A percentile compares a stretch with the other conserved stretches of the same genome.
These are phyloP conservation scores for Pyrus bretschneideri DNA, from an alignment of 306 rosid species.

Conservation along the genomic window DNA sequence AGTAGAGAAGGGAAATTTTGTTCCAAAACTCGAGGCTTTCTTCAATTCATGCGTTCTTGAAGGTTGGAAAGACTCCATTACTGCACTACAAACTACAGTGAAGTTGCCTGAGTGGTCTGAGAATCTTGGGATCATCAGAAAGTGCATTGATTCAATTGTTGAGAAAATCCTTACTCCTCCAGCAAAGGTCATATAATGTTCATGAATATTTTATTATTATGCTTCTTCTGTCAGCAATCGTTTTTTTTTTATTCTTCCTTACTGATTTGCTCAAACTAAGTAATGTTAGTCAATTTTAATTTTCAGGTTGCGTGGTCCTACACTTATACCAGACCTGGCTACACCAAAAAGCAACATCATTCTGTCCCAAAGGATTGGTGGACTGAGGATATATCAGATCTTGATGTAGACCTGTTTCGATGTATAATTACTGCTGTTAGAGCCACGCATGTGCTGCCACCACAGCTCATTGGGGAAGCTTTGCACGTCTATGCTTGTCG, in stretches of 20 bases:
- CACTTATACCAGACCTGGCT: constrained; percentile 96
- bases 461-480: constrained; percentile 90
- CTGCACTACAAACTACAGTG: constrained; percentile 51
- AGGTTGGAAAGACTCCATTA: constrained; percentile 93
- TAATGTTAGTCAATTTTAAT: constrained; percentile 2
- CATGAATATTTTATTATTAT: not conserved
- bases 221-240: not conserved
- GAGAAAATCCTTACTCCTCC: constrained; percentile 76
- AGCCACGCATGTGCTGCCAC: constrained; percentile 61
- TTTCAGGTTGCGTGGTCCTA: constrained; percentile 88
- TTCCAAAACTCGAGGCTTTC: constrained; percentile 78
- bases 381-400: constrained; percentile 92
- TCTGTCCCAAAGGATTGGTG: constrained; percentile 97
- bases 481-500: constrained; percentile 82
- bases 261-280: not conserved
- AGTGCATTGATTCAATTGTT: constrained; percentile 80
- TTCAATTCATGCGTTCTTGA: constrained; percentile 74
- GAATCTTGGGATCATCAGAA: constrained; percentile 77
- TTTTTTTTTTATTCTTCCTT: not conserved
- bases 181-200: constrained; percentile 41
- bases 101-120: constrained; percentile 77
- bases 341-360: constrained; percentile 51
- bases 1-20: constrained; percentile 63
- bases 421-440: constrained; percentile 66
- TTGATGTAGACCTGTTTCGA: constrained; percentile 72